Percentiles rank a stretch among this genome's conserved stretches.
Evolutionary conservation across 495 filamentous ascomycete genomes (phyloP).

Genomic region (Collariella sp.): DNA sequence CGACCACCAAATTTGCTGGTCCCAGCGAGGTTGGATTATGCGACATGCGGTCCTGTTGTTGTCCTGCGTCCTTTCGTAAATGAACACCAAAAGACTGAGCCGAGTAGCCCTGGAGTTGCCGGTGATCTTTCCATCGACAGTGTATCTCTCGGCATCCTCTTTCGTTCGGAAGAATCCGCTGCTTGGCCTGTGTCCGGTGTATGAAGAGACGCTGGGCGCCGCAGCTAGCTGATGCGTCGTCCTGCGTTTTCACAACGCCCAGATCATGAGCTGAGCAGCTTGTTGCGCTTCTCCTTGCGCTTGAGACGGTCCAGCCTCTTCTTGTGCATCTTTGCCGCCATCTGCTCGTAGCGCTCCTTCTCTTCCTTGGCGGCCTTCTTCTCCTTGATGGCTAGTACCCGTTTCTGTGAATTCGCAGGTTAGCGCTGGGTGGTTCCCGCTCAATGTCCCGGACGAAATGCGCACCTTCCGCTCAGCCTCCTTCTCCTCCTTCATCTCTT

Average conservation of each 20-base stretch:
- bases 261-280: constrained; percentile 78
- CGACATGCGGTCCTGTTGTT: no score
- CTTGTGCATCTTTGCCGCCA: constrained; percentile 95
- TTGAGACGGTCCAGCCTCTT: constrained; percentile 89
- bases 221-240: not conserved
- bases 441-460: not conserved
- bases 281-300: constrained; percentile 95
- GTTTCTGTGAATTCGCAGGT: constrained; percentile 43
- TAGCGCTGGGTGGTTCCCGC: not conserved
- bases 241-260: not conserved
- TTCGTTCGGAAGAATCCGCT: not conserved
- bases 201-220: not conserved
- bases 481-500: constrained; percentile 93
- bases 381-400: constrained; percentile 71
- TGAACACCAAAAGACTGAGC: no score
- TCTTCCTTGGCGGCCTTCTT: constrained; percentile 81
- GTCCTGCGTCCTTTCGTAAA: no score
- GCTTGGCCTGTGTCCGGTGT: not conserved
- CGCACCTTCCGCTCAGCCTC: constrained; percentile 74
- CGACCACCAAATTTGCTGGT: no score
- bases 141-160: no score
- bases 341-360: constrained; percentile 84
- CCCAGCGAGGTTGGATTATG: no score
- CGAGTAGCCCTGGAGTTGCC: no score
- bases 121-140: not conserved